phyloP scores from a whole-genome alignment of 1,284 basidiomycete genomes.

The Trametes hirsuta region DNA sequence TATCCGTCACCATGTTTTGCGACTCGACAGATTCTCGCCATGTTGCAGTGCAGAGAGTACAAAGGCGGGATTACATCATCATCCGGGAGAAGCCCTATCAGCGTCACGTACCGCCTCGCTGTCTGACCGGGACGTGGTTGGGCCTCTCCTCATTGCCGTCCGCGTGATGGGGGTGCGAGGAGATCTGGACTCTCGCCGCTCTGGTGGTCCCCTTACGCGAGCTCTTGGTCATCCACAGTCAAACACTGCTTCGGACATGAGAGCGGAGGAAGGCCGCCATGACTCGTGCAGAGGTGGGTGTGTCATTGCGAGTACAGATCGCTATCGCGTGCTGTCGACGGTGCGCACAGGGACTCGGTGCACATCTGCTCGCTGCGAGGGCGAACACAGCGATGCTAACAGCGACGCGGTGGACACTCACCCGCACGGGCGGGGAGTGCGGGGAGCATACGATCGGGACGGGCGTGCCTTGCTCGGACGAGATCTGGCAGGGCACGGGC shows the following conservation, averaged over 20 bases:
- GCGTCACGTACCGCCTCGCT: conserved; percentile 7
- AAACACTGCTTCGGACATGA: conserved; percentile 17
- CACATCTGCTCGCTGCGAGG: not conserved
- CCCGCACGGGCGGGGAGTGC: not conserved
- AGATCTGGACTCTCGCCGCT: not conserved
- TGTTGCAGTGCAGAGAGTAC: not conserved
- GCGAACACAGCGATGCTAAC: not conserved
- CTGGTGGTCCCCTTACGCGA: conserved; percentile 5
- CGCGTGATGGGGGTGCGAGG: conserved; percentile 3
- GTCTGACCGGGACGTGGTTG: conserved; percentile 15
- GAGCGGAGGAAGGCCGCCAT: conserved; percentile 13
- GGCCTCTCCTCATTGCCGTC: not conserved
- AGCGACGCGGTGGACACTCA: not conserved
- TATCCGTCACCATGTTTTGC: not conserved
- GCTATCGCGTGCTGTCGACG: conserved; percentile 10
- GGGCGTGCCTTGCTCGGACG: not conserved
- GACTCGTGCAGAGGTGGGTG: conserved; percentile 8
- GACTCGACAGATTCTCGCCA: not conserved
- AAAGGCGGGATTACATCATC: conserved; percentile 13
- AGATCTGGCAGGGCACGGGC: conserved; percentile 1
- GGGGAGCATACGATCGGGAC: not conserved
- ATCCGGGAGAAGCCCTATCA: not conserved
- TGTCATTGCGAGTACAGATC: conserved; percentile 9
- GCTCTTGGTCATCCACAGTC: not conserved
- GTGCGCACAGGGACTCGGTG: not conserved